phyloP scores from a whole-genome alignment of 805 yeast species.

The Dipodascus geniculatus region DNA sequence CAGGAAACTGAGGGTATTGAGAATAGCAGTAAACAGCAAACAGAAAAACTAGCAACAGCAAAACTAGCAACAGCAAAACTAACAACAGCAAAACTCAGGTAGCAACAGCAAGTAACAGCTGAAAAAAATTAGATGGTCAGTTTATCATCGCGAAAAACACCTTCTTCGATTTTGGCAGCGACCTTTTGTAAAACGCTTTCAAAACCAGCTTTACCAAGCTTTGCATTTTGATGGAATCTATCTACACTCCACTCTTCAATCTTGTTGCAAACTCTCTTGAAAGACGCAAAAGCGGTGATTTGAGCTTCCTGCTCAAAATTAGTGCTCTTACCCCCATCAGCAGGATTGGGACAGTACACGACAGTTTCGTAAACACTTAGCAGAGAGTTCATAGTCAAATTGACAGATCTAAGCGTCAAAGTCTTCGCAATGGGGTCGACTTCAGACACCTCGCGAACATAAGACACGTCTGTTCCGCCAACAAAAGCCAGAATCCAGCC shows the following conservation, averaged over 20 bases:
- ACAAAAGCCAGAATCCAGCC: conserved; percentile 61
- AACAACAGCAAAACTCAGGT: too few species aligned
- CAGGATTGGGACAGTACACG: conserved; percentile 58
- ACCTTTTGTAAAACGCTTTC: conserved; percentile 54
- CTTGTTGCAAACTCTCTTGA: conserved; percentile 60
- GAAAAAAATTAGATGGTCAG: background rate
- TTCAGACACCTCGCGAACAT: conserved; percentile 80
- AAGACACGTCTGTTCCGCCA: conserved; percentile 63
- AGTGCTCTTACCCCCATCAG: conserved; percentile 41
- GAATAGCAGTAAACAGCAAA: too few species aligned
- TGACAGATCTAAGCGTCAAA: conserved; percentile 71
- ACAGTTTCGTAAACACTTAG: conserved; percentile 81
- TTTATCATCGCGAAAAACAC: conserved; percentile 8
- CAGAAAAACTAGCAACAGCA: too few species aligned
- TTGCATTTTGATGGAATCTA: conserved; percentile 80
- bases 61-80: too few species aligned
- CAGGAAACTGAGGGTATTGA: too few species aligned
- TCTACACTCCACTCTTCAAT: conserved; percentile 89
- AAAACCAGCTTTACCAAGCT: conserved; percentile 70
- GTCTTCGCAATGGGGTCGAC: conserved; percentile 59
- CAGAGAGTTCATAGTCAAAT: conserved; percentile 67
- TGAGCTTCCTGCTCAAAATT: conserved; percentile 73
- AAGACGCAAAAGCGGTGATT: conserved; percentile 71
- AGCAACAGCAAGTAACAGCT: too few species aligned
- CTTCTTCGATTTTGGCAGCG: conserved; percentile 18